Percentiles rank a stretch among this genome's conserved stretches.
phyloP scores from a whole-genome alignment of 768 basidiomycete species.

The Zangia roseola region DNA sequence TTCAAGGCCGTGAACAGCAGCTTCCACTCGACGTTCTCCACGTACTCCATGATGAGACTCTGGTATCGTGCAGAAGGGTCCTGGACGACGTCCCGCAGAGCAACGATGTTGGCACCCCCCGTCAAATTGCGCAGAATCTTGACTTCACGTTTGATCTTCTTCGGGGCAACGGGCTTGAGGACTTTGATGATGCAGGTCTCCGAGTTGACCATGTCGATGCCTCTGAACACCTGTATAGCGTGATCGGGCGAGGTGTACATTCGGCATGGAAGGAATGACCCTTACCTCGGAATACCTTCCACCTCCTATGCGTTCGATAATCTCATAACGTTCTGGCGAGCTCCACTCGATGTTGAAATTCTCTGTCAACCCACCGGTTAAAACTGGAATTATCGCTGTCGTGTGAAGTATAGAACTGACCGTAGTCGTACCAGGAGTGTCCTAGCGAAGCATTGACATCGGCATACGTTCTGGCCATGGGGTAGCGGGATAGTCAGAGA shows the following conservation, averaged over 20 bases:
- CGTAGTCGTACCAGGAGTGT: conserved; percentile 62
- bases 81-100: conserved; percentile 63
- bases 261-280: not conserved
- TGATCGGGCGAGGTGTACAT: conserved; percentile 1
- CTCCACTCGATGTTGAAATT: conserved; percentile 65
- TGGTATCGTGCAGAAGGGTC: conserved; percentile 62
- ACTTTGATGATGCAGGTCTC: conserved; percentile 68
- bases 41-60: conserved; percentile 66
- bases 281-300: conserved; percentile 65
- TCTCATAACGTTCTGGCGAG: conserved; percentile 63
- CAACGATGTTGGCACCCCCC: conserved; percentile 70
- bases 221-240: conserved; percentile 52
- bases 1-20: conserved; percentile 53
- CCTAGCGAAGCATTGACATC: conserved; percentile 59
- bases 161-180: conserved; percentile 62
- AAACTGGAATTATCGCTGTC: not conserved
- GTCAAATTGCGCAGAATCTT: conserved; percentile 69
- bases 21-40: conserved; percentile 70
- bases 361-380: conserved; percentile 34
- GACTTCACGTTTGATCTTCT: conserved; percentile 76
- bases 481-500: conserved; percentile 12
- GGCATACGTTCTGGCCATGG: conserved; percentile 52
- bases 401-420: conserved; percentile 30
- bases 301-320: conserved; percentile 60
- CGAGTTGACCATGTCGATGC: conserved; percentile 52